Evolutionary conservation across 768 basidiomycete species (phyloP).

Genomic region (Russula lepida): DNA sequence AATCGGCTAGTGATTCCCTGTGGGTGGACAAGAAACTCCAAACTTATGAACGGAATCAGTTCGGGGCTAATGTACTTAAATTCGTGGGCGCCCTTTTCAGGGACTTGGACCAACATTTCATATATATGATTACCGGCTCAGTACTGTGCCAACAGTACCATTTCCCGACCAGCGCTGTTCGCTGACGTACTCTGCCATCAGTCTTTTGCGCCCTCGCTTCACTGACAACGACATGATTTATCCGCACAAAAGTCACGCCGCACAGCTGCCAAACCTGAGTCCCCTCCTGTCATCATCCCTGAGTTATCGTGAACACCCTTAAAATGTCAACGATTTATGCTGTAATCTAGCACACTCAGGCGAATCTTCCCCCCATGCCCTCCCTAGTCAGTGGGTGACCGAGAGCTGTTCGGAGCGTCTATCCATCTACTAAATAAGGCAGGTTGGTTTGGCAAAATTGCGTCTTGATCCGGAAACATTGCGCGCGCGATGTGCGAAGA

Average conservation of each 20-base stretch:
- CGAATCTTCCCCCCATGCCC: neutral
- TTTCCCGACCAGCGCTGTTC: neutral
- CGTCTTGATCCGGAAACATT: neutral
- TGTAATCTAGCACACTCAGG: neutral
- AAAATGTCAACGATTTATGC: too few relatives aligned
- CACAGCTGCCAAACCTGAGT: neutral
- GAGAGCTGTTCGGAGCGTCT: neutral
- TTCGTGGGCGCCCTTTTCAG: neutral
- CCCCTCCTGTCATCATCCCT: neutral
- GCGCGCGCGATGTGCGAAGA: neutral
- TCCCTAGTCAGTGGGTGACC: too few relatives aligned
- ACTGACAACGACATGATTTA: neutral
- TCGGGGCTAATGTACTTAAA: neutral
- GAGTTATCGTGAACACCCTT: neutral
- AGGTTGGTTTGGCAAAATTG: neutral
- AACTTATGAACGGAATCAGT: neutral
- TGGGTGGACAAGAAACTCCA: neutral
- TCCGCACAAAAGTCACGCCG: neutral
- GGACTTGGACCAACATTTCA: neutral
- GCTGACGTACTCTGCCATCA: constrained; percentile 17
- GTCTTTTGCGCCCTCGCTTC: constrained; percentile 4
- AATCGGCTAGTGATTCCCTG: neutral
- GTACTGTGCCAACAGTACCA: neutral
- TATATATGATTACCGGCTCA: neutral
- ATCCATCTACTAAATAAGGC: neutral